Conservation (phyloP, 2,329 filamentous ascomycete species). For the Zymoseptoria tritici region DNA sequence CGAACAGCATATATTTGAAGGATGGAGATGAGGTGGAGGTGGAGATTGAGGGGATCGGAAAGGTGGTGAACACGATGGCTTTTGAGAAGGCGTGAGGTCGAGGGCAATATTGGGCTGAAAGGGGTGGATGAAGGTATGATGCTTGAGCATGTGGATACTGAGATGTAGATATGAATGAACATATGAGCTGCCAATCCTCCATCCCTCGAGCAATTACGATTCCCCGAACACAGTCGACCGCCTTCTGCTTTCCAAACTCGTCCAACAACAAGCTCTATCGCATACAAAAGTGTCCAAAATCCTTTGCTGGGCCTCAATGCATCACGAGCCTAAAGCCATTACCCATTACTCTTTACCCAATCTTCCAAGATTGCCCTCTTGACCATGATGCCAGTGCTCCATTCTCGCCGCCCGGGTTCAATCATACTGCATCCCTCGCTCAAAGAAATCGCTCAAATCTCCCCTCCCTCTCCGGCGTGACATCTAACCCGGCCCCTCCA, state of each 20-base stretch:
- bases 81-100: slow-evolving; percentile 21
- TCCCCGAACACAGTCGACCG: neutral
- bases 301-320: neutral
- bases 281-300: neutral
- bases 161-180: neutral
- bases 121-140: neutral
- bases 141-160: neutral
- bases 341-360: neutral
- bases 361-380: neutral
- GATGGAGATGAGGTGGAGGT: slow-evolving; percentile 30
- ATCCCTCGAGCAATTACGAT: neutral
- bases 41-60: slow-evolving; percentile 29
- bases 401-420: neutral
- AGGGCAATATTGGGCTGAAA: neutral
- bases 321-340: too few relatives aligned
- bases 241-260: neutral
- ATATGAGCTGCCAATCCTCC: neutral
- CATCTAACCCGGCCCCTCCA: slow-evolving; percentile 17
- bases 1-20: slow-evolving; percentile 23
- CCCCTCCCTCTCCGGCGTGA: slow-evolving; percentile 26
- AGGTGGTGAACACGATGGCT: slow-evolving; percentile 27
- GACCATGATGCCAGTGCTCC: neutral
- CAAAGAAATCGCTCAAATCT: slow-evolving; percentile 25
- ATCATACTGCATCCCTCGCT: slow-evolving; percentile 1
- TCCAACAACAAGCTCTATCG: neutral